These are phyloP conservation scores for Xylaria sp. DNA, from an alignment of 2,329 filamentous ascomycete genomes.

Conservation along the genomic window DNA sequence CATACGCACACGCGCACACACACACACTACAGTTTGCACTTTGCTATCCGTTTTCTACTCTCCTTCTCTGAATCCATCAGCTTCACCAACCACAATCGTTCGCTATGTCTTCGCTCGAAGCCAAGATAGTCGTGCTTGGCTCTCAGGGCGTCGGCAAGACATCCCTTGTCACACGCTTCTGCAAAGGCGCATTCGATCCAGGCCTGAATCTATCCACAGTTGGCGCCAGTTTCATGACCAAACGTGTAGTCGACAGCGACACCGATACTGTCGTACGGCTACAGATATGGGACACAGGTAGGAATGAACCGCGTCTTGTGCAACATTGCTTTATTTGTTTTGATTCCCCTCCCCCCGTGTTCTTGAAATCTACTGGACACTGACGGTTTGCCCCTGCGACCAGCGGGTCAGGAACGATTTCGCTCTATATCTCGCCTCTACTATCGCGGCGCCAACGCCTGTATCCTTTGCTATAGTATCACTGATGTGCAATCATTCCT, in stretches of 20 bases:
- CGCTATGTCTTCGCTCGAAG: conserved; percentile 60
- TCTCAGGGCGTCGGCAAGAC: conserved; percentile 77
- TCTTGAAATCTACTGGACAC: not conserved
- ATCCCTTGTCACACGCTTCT: conserved; percentile 69
- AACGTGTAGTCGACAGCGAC: conserved; percentile 75
- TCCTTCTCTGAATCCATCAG: not conserved
- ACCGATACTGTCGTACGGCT: conserved; percentile 82
- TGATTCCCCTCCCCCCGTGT: not conserved
- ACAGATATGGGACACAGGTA: conserved; percentile 91
- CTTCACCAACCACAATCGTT: not conserved
- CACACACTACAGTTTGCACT: no score
- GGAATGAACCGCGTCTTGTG: not conserved
- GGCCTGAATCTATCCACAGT: conserved; percentile 64
- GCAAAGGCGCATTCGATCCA: conserved; percentile 65
- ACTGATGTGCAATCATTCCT: conserved; percentile 78
- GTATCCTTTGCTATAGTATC: conserved; percentile 91
- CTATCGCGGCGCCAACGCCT: conserved; percentile 91
- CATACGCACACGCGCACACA: no score
- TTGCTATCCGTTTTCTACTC: not conserved
- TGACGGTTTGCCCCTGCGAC: conserved; percentile 11
- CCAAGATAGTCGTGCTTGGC: conserved; percentile 76
- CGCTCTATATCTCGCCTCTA: conserved; percentile 91
- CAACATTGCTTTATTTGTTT: not conserved
- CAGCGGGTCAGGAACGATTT: conserved; percentile 88
- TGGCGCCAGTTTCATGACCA: conserved; percentile 73